Evolutionary conservation across 1,284 basidiomycete genomes (phyloP), one percentile per base, ranked within the genome.

Genomic region (Puccinia triticina): DNA sequence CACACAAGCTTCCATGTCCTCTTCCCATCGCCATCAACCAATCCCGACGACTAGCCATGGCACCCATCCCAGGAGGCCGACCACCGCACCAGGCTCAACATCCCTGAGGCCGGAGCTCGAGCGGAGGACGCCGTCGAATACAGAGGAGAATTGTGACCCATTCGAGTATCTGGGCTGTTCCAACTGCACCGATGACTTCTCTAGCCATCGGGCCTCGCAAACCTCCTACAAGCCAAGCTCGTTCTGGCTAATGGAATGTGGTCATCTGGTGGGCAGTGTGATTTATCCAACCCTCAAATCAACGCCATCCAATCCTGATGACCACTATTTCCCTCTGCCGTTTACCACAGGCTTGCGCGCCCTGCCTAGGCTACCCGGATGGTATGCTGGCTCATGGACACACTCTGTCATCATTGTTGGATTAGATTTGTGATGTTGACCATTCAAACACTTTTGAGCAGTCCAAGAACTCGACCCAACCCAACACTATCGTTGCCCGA

Each of bases 201-300:
- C 23, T 12, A 69, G 40, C n/a, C 34, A 71, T 57, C 66, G 32
- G 7, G 43, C 23, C 29, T 40, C 37, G 11, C 55, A 48, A 11
- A 14, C 11, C 21, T 14, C 55, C 21, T 46, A 32, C 26, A 76
- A 61, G 8, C 57, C 74, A 29, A 55, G 46, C 26, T 57, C 78
- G 14, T 80, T 80, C 67, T 80, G 78, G 78, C 34, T 80, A 29
- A 43, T 73, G 55, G 78, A 80, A 61, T 80, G 78, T 40, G 78
- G 78, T 29, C 78, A 80, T 80, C 7, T 80, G 16, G 78, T 80
- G n/a, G n/a, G n/a, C 29, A 2, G 78, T 46, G 7, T 12, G 21
- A 2, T 69, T 14, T 43, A 2, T 34, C 48, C 18, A 21, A 50
- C 8, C 18, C 48, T 50, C 57, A 14, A 74, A 34, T 57, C 5